Conservation (phyloP, 2,329 filamentous ascomycete species). For the Hypoxylon sp. region DNA sequence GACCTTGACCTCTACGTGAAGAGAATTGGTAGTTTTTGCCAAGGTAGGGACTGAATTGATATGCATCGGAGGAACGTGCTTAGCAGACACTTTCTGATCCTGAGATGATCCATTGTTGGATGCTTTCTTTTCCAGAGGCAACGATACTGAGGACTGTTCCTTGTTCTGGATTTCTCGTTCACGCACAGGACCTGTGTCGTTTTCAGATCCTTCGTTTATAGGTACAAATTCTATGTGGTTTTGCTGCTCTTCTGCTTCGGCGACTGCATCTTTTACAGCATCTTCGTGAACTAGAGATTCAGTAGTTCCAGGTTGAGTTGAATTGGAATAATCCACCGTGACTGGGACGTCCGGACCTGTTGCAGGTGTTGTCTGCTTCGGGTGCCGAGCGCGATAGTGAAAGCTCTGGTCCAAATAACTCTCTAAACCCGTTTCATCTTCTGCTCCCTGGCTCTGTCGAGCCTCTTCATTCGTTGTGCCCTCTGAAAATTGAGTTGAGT, state of each 20-base stretch:
- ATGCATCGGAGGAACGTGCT: conserved; percentile 1
- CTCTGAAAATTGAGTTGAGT: conserved; percentile 10
- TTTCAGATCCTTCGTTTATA: conserved; percentile 5
- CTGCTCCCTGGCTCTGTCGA: conserved; percentile 11
- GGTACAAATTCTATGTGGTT: neutral
- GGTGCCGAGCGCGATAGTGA: conserved; percentile 49
- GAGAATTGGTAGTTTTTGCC: neutral
- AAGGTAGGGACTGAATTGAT: neutral
- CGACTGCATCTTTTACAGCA: neutral
- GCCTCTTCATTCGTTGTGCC: conserved; percentile 10
- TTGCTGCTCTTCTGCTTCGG: conserved; percentile 14
- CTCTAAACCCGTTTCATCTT: conserved; percentile 44
- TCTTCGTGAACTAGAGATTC: conserved; percentile 34
- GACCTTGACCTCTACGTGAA: neutral
- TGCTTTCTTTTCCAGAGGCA: neutral
- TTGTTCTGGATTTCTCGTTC: conserved; percentile 5
- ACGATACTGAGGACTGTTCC: neutral
- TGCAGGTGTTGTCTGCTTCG: conserved; percentile 35
- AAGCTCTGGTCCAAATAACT: conserved; percentile 52
- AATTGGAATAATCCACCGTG: conserved; percentile 2
- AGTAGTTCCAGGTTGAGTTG: conserved; percentile 38
- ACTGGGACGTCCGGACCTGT: conserved; percentile 13
- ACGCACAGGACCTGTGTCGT: conserved; percentile 1
- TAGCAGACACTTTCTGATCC: neutral
- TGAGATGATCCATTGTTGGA: neutral